These are phyloP conservation scores for Fusarium citri DNA, from an alignment of 2,329 filamentous ascomycete genomes.

Conservation along the genomic window DNA sequence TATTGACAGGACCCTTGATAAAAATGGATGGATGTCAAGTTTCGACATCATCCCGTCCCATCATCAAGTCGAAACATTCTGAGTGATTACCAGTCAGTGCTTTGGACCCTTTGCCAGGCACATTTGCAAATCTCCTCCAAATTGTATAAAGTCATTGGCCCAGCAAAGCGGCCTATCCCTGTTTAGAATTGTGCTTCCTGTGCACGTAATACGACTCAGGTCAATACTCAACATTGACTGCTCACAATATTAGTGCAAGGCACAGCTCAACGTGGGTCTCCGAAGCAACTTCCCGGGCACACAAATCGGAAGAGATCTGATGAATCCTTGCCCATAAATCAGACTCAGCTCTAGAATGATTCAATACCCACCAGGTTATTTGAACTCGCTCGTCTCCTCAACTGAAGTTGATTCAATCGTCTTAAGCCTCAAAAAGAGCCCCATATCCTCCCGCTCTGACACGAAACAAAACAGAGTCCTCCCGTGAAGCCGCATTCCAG, in stretches of 20 bases:
- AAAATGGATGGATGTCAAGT: slow-evolving; percentile 20
- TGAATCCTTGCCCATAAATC: slow-evolving; percentile 11
- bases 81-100: slow-evolving; percentile 10
- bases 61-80: slow-evolving; percentile 4
- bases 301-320: slow-evolving; percentile 8
- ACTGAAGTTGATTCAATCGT: slow-evolving; percentile 21
- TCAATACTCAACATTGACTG: background rate
- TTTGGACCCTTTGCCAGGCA: slow-evolving; percentile 1
- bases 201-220: background rate
- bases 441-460: slow-evolving; percentile 19
- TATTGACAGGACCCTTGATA: slow-evolving; percentile 8
- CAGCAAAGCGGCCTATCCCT: background rate
- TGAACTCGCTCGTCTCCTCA: slow-evolving; percentile 11
- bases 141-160: background rate
- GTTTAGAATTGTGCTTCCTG: slow-evolving; percentile 5
- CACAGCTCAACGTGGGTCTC: background rate
- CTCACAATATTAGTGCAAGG: slow-evolving; percentile 2
- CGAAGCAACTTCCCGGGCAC: background rate
- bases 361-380: background rate
- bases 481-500: slow-evolving; percentile 19
- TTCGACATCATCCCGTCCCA: slow-evolving; percentile 2
- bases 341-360: background rate
- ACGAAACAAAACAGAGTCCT: slow-evolving; percentile 17
- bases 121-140: background rate
- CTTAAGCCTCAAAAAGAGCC: slow-evolving; percentile 10